These are phyloP conservation scores for Eragrostis nindensis DNA, from an alignment of 176 grass and related monocot genomes.

Conservation along the genomic window DNA sequence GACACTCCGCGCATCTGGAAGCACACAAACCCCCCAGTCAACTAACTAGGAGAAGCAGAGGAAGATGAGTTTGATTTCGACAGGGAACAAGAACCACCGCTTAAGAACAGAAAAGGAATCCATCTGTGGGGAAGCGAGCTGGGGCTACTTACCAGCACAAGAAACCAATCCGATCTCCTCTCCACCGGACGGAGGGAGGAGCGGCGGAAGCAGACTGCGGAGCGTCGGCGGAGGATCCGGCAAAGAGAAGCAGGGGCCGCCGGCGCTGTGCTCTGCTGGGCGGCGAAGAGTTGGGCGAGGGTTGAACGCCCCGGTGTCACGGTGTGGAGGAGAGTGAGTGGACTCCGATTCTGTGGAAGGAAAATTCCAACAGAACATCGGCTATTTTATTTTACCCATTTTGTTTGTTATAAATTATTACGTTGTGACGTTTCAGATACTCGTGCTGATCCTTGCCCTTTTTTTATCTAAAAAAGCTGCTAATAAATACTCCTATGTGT, in stretches of 20 bases:
- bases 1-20: background rate
- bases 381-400: background rate
- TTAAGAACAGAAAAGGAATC: conserved; percentile 4
- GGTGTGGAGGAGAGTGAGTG: conserved; percentile 28
- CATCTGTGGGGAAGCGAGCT: conserved; percentile 12
- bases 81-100: background rate
- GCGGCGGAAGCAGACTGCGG: background rate
- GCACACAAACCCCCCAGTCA: background rate
- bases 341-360: conserved; percentile 33
- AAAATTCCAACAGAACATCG: background rate
- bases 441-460: background rate
- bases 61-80: background rate
- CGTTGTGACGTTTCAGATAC: background rate
- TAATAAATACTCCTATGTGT: background rate
- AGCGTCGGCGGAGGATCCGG: background rate
- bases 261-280: conserved; percentile 24
- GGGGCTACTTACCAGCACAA: conserved; percentile 6
- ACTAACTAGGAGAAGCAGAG: background rate
- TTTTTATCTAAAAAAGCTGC: background rate
- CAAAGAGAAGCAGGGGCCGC: background rate
- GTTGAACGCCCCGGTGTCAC: conserved; percentile 27
- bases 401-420: background rate
- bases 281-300: conserved; percentile 30
- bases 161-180: conserved; percentile 26
- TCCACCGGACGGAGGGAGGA: background rate